Evolutionary conservation across 2,329 filamentous ascomycete species (phyloP).

Genomic region (Ophiostoma pallidulum): DNA sequence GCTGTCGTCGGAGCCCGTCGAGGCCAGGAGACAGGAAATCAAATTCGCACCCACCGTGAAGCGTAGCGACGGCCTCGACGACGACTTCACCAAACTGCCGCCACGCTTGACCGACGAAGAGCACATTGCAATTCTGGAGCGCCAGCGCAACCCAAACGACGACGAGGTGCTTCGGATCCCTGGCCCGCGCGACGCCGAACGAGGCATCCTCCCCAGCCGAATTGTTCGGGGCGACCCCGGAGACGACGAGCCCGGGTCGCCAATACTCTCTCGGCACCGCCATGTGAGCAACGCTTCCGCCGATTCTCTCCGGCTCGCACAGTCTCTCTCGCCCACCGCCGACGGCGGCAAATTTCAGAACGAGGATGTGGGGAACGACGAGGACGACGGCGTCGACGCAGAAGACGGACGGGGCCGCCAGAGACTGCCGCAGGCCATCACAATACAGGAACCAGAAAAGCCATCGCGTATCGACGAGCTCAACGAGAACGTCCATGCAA

Average conservation of each 20-base stretch:
- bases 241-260: conserved; percentile 24
- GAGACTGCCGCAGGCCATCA: conserved; percentile 44
- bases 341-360: background rate
- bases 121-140: conserved; percentile 80
- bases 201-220: conserved; percentile 59
- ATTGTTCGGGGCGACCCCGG: conserved; percentile 29
- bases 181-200: conserved; percentile 81
- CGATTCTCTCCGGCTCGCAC: conserved; percentile 18
- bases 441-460: conserved; percentile 54
- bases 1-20: conserved; percentile 14
- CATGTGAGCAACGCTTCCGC: conserved; percentile 22
- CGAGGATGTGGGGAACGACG: background rate
- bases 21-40: conserved; percentile 39
- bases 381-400: background rate
- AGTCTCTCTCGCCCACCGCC: conserved; percentile 6
- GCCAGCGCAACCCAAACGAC: conserved; percentile 65
- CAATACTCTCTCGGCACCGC: background rate
- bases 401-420: background rate
- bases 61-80: conserved; percentile 45
- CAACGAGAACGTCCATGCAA: conserved; percentile 33
- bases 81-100: conserved; percentile 36
- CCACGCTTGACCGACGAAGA: conserved; percentile 57
- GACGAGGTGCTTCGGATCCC: conserved; percentile 77
- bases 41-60: conserved; percentile 61
- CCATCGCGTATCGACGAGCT: conserved; percentile 32